Conservation (phyloP, 768 basidiomycete genomes). For the Leccinum uliginosum region DNA sequence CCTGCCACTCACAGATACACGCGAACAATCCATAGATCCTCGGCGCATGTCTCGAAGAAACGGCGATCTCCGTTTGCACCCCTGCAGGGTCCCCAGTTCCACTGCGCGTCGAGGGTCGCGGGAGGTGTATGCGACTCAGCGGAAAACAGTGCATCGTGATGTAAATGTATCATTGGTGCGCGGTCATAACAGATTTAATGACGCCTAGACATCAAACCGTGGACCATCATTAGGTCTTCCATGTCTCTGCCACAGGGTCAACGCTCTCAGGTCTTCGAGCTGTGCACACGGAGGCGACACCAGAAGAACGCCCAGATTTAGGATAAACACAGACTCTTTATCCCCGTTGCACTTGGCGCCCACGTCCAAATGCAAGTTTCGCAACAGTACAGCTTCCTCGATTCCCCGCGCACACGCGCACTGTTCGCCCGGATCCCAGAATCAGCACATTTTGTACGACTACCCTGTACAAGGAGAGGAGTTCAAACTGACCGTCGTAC, state of each 20-base stretch:
- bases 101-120: conserved; percentile 1
- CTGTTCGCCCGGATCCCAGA: neutral
- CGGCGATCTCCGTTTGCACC: neutral
- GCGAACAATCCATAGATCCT: neutral
- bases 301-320: neutral
- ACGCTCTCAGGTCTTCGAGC: neutral
- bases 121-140: neutral
- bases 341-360: neutral
- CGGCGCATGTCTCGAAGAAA: neutral
- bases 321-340: neutral
- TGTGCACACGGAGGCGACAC: neutral
- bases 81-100: neutral
- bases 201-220: neutral
- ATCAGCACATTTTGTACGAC: neutral
- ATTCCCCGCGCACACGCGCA: neutral
- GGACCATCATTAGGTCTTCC: neutral
- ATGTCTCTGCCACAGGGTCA: neutral
- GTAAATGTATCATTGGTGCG: neutral
- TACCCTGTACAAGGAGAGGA: neutral
- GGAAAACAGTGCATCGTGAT: neutral
- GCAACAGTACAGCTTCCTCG: neutral
- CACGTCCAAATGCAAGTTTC: neutral
- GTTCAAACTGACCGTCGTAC: neutral
- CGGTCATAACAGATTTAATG: neutral
- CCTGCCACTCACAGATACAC: neutral